phyloP scores from a whole-genome alignment of 768 basidiomycete species.

The Leccinum broughii region DNA sequence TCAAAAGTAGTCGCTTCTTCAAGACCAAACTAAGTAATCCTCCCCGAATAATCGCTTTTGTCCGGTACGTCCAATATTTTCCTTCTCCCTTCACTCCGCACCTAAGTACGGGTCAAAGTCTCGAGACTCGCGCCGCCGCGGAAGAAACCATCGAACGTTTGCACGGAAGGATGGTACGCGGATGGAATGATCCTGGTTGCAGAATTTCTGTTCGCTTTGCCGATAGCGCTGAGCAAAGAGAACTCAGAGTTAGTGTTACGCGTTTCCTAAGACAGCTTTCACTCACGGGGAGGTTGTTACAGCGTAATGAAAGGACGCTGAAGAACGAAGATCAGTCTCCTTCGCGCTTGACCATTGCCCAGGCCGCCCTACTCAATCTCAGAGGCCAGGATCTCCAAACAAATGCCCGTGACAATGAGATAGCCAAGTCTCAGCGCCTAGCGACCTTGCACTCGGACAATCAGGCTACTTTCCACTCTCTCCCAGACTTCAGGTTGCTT shows the following conservation, averaged over 20 bases:
- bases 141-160: conserved; percentile 77
- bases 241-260: conserved; percentile 58
- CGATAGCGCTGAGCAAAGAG: conserved; percentile 75
- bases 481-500: conserved; percentile 5
- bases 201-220: conserved; percentile 80
- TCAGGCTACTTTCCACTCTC: conserved; percentile 5
- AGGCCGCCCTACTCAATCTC: conserved; percentile 74
- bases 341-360: conserved; percentile 70
- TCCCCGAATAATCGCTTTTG: conserved; percentile 79
- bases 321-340: conserved; percentile 67
- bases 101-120: conserved; percentile 37
- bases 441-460: conserved; percentile 6
- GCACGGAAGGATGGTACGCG: conserved; percentile 78
- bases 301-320: conserved; percentile 62
- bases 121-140: conserved; percentile 70
- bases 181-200: conserved; percentile 75
- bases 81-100: background rate
- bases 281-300: conserved; percentile 3
- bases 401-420: conserved; percentile 5
- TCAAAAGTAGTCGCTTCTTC: conserved; percentile 78
- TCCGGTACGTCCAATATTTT: conserved; percentile 50
- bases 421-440: conserved; percentile 12
- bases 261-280: background rate
- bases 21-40: conserved; percentile 76
- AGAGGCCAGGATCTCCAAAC: conserved; percentile 58